Evolutionary conservation across 2,329 filamentous ascomycete genomes (phyloP), one percentile per base, ranked within the genome.

Genomic region (Fusarium fracticaudum): DNA sequence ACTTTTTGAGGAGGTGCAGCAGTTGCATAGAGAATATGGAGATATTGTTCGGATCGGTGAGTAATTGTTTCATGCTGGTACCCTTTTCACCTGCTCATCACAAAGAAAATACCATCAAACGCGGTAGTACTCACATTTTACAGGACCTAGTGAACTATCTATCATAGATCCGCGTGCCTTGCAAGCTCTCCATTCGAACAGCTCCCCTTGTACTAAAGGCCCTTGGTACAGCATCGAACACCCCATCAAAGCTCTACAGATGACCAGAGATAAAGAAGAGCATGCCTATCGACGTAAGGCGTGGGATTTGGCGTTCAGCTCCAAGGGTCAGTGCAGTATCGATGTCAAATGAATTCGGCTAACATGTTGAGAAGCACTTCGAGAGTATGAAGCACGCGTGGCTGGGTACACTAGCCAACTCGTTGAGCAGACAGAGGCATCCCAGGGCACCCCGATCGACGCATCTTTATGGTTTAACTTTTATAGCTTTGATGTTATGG

Each of bases 281-380:
- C 43, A 45, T 10, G 24, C 43, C 24, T 13, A 45, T 45, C 43
- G 43, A 0, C 43, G 43, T 6, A 45, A 45, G 0, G 43, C 43
- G 13, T 45, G 24, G 43, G 43, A 45, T 0, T 9, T 45, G 43
- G 43, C 43, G 8, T 45, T 45, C 43, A 45, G 43, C 11, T 45
- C 43, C 0, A 45, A 45, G 17, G 43, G 43, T 45, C 1, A 26
- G 43, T 45, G 5, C 5, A 20, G 11, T 1, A 13, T 26, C 5
- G 0, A 13, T 9, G 13, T 20, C 17, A 26, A 11, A 11, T 5
- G 17, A 45, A 24, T 8, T 26, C 0, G 24, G 17, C 43, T 45
- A 20, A 45, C 43, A 26, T 20, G 7, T 45, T 45, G 43, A 45
- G 24, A 45, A 45, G 43, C 43, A 26, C 24, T 45, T 13, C 43